phyloP scores from a whole-genome alignment of 139 green algal species.

The Micractinium conductrix region DNA sequence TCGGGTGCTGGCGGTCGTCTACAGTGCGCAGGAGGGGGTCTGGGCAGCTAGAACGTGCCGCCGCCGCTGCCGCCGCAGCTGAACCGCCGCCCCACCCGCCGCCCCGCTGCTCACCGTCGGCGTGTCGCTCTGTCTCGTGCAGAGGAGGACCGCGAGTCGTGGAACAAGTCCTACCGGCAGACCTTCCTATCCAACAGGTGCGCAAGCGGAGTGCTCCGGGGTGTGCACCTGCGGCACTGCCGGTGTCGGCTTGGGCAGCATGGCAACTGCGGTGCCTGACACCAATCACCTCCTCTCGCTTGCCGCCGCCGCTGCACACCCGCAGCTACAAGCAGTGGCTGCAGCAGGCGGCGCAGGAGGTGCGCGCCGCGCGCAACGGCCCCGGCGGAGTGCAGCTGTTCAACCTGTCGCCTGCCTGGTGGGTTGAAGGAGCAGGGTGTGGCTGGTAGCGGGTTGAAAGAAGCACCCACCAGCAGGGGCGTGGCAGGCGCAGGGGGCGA shows the following conservation, averaged over 20 bases:
- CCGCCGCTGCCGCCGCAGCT: not conserved
- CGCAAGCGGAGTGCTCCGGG: not conserved
- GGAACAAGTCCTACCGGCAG: constrained; percentile 35
- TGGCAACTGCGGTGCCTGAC: too few species aligned
- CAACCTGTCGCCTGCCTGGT: constrained; percentile 48
- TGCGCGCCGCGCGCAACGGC: constrained; percentile 2
- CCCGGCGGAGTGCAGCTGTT: constrained; percentile 30
- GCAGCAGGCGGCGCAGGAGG: constrained; percentile 22
- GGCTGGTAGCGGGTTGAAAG: too few species aligned
- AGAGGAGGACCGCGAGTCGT: constrained; percentile 45
- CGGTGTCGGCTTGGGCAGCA: too few species aligned
- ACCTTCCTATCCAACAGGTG: constrained; percentile 15
- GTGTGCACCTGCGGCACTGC: too few species aligned
- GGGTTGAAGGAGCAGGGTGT: not conserved
- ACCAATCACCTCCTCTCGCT: not conserved
- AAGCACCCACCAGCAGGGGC: too few species aligned
- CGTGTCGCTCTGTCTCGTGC: not conserved
- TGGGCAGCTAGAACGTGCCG: not conserved
- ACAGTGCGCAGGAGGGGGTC: constrained; percentile 16
- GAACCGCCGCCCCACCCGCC: not conserved
- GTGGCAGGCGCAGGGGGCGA: too few species aligned
- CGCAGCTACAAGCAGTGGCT: constrained; percentile 37
- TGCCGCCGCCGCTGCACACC: too few species aligned
- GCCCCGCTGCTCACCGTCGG: not conserved
- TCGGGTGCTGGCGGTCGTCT: constrained; percentile 32